Base-by-base conservation (phyloP, 768 basidiomycete species). In the Lentinula aciculospora region DNA sequence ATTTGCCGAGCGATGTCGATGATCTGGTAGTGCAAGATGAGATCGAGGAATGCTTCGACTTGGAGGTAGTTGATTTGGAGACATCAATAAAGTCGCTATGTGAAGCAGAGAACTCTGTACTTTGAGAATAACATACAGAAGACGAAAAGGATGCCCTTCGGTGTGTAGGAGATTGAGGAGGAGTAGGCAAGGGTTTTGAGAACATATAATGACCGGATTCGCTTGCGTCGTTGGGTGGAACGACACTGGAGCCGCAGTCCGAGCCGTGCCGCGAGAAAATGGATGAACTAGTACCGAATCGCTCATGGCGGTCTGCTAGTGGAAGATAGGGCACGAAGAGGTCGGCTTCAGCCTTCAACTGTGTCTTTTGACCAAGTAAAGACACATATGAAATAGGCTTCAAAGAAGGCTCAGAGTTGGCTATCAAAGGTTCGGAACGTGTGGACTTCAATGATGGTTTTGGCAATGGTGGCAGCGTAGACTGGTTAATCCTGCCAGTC, bases 241-340 rank as follows among this genome's bases (percentile, higher is more conserved):
- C 13, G 28, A 56, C 17, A 36, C 54, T 56, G 7, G 54, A 56
- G 10, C 54, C 54, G 34, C 54, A 42, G 42, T 56, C 54, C 13
- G 54, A 56, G 15, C 54, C 54, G 2, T n/a, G 36, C 29, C 54
- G 19, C 12, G 54, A 56, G 32, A 56, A 56, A 12, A 56, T 56
- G 28, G 54, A 56, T 19, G 28, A 25, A 27, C 40, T 25, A 7
- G 9, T n/a, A 29, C 32, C 40, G 17, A 23, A 39, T 53, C 51
- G 34, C 42, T 56, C 54, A 36, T 56, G 54, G 4, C 32, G 39
- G 27, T 40, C 40, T 21, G 40, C 54, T n/a, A 56, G 19, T 13
- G 54, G 54, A 32, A 56, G 54, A 31, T 56, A 56, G 4, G 54
- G 54, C n/a, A 56, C 54, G n/a, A 56, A 56, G 34, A 39, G 37